phyloP scores from a whole-genome alignment of 768 basidiomycete species.

The Podaxis sp. region DNA sequence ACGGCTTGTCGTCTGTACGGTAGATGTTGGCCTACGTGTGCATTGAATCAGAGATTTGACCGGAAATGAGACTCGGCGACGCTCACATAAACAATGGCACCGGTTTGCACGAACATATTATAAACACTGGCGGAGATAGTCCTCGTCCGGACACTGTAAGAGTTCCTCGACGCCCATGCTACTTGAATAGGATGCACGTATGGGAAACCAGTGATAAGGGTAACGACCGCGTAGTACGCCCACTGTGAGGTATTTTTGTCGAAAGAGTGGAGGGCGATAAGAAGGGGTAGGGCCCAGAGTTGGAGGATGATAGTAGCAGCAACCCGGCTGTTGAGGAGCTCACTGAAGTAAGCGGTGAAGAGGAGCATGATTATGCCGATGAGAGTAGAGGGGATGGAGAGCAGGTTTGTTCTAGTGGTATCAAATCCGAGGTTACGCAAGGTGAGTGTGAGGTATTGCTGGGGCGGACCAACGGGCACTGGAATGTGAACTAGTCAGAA shows the following conservation, averaged over 20 bases:
- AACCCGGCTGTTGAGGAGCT: conserved; percentile 56
- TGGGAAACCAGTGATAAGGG: conserved; percentile 57
- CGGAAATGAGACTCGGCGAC: background rate
- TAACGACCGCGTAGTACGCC: conserved; percentile 53
- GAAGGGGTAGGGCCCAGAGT: conserved; percentile 61
- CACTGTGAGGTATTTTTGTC: conserved; percentile 46
- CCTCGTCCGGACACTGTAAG: conserved; percentile 54
- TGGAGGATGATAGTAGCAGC: conserved; percentile 50
- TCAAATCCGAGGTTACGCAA: conserved; percentile 61
- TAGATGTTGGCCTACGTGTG: conserved; percentile 46
- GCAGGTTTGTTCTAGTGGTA: conserved; percentile 60
- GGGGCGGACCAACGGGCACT: conserved; percentile 61
- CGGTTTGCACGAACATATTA: conserved; percentile 66
- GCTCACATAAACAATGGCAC: conserved; percentile 45
- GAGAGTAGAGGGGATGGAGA: conserved; percentile 58
- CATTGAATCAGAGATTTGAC: conserved; percentile 23
- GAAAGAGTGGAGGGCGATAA: conserved; percentile 57
- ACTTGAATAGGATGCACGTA: conserved; percentile 48
- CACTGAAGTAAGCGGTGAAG: conserved; percentile 47
- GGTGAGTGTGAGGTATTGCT: conserved; percentile 62
- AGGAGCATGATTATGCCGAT: conserved; percentile 51
- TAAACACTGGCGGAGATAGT: conserved; percentile 51
- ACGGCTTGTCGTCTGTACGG: conserved; percentile 44
- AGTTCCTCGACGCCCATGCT: conserved; percentile 60
- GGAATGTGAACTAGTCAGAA: background rate